These are phyloP conservation scores for Trypanosoma grayi DNA, from an alignment of 208 protist genomes.

Conservation along the genomic window DNA sequence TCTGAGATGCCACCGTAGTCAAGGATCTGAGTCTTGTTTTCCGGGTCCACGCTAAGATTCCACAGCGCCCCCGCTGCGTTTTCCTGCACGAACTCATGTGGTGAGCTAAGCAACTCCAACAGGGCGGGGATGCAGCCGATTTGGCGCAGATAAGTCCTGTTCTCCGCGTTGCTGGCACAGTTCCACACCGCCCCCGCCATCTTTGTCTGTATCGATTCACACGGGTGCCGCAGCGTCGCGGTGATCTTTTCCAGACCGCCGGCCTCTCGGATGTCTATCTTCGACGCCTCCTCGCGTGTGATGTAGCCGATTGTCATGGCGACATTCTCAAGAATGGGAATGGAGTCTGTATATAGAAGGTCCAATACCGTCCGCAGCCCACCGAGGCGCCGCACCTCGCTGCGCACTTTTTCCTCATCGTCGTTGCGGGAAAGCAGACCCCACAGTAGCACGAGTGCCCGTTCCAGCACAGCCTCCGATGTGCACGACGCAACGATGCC, in stretches of 20 bases:
- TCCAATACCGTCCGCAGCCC: conserved; percentile 86
- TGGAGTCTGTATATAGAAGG: conserved; percentile 88
- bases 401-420: conserved; percentile 51
- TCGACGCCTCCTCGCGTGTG: conserved; percentile 89
- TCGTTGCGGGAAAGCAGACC: conserved; percentile 73
- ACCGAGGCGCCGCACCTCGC: conserved; percentile 62
- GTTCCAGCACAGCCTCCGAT: conserved; percentile 85
- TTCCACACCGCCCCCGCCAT: conserved; percentile 93
- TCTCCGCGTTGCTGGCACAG: conserved; percentile 90
- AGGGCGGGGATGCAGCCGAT: conserved; percentile 85
- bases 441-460: conserved; percentile 89
- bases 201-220: conserved; percentile 90
- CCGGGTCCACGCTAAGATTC: conserved; percentile 91
- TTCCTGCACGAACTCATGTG: conserved; percentile 85
- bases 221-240: conserved; percentile 85
- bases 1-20: conserved; percentile 86
- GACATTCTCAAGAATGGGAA: conserved; percentile 90
- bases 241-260: conserved; percentile 91
- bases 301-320: conserved; percentile 94
- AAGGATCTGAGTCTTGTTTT: conserved; percentile 89
- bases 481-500: conserved; percentile 83
- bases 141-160: conserved; percentile 81
- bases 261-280: conserved; percentile 82
- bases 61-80: conserved; percentile 92
- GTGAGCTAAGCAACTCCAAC: conserved; percentile 68